These are phyloP conservation scores for Exophiala mesophila DNA, from an alignment of 2,329 filamentous ascomycete species.

Conservation along the genomic window DNA sequence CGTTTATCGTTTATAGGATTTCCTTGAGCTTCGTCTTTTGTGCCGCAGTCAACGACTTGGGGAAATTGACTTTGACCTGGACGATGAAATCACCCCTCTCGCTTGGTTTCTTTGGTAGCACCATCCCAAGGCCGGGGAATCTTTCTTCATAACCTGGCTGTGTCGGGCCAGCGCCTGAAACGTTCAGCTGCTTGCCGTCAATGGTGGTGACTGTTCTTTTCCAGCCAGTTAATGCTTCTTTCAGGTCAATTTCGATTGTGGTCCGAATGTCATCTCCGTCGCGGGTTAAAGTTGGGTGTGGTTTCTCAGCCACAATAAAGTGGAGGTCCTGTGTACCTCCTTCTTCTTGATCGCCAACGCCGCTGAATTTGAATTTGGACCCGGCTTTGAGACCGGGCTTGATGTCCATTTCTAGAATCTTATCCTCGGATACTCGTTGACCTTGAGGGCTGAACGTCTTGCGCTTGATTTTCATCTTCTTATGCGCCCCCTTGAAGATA, in stretches of 20 bases:
- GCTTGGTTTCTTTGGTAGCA: slow-evolving; percentile 80
- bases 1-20: no score
- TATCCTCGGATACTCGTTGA: slow-evolving; percentile 80
- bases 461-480: slow-evolving; percentile 98
- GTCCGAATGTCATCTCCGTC: slow-evolving; percentile 83
- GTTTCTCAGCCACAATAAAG: slow-evolving; percentile 93
- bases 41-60: slow-evolving; percentile 64
- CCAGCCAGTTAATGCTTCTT: slow-evolving; percentile 94
- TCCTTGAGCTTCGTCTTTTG: slow-evolving; percentile 80
- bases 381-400: slow-evolving; percentile 94
- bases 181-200: slow-evolving; percentile 76
- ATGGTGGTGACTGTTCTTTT: slow-evolving; percentile 86
- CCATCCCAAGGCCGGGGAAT: slow-evolving; percentile 89
- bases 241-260: slow-evolving; percentile 75
- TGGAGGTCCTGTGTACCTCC: slow-evolving; percentile 93
- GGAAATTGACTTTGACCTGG: slow-evolving; percentile 90
- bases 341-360: slow-evolving; percentile 96
- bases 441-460: slow-evolving; percentile 86
- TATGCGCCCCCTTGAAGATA: slow-evolving; percentile 76
- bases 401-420: slow-evolving; percentile 89
- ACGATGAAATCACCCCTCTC: slow-evolving; percentile 84
- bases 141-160: slow-evolving; percentile 74
- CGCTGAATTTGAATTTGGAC: slow-evolving; percentile 96
- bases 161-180: slow-evolving; percentile 79
- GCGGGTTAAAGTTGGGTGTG: slow-evolving; percentile 75